Evolutionary conservation across 1,284 basidiomycete genomes (phyloP), one percentile per base, ranked within the genome.

Genomic region (Amylostereum areolatum): DNA sequence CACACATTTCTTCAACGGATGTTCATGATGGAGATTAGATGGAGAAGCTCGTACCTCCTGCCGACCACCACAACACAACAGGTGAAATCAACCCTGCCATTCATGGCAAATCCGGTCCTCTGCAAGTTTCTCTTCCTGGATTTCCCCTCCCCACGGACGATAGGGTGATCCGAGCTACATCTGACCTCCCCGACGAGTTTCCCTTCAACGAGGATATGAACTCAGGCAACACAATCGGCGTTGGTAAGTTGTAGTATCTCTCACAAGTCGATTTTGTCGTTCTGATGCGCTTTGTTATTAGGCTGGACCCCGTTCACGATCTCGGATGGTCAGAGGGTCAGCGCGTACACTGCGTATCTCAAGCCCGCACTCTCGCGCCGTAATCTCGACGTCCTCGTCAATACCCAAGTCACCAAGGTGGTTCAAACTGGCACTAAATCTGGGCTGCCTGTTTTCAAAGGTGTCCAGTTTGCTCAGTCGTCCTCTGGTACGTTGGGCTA

Each of bases 371-470:
- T 64, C 5, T 53, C 54, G 33, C 57, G 72, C 8, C 52, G 62
- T 4, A 78, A 77, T 53, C 52, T 78, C 3, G 67, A 72, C 46
- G 62, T 78, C 30, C 59, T 75, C 1, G 51, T 74, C 25, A 64
- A 73, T 43, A 66, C 70, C 2, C 66, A 65, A 27, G 74, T 70
- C 5, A 70, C 65, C 2, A 64, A 65, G 37, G 50, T 77, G 1
- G 27, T 73, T 9, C 59, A 62, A 27, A 63, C 63, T 0, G 51
- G 53, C 3, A 51, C 44, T n/a, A 52, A 46, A 12, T 27, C 52
- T 3, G 52, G 48, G n/a, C 48, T 46, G 1, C 63, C 62, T 18
- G 46, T 51, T 5, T 67, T 74, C 47, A 56, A 61, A 24, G 54
- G 49, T 3, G 67, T 74, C 2, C 62, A 69, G 45, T 64, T 69